A percentile compares a stretch with the other conserved stretches of the same genome.
Evolutionary conservation across 2,329 filamentous ascomycete species (phyloP).

Genomic region (Hypoxylon sp.): DNA sequence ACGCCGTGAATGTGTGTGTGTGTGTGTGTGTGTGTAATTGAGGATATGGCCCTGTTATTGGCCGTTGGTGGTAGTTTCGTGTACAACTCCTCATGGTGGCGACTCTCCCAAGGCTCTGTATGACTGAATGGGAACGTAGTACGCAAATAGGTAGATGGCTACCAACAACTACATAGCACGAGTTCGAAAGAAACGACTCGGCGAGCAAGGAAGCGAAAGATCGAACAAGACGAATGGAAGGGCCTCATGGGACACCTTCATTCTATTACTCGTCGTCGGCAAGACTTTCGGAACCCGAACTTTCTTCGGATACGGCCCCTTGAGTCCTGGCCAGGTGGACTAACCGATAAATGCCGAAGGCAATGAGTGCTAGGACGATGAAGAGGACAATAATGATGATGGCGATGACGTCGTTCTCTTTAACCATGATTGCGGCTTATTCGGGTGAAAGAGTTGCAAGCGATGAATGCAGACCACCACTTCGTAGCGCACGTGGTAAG

Average conservation of each 20-base stretch:
- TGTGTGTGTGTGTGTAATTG: slow-evolving; percentile 10
- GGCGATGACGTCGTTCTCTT: slow-evolving; percentile 75
- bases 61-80: no score
- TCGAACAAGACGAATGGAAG: background rate
- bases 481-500: slow-evolving; percentile 9
- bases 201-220: slow-evolving; percentile 8
- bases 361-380: slow-evolving; percentile 69
- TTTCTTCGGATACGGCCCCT: slow-evolving; percentile 45
- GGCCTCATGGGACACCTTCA: background rate
- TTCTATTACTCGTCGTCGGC: slow-evolving; percentile 28
- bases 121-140: background rate
- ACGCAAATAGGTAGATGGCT: background rate
- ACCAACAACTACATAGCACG: background rate
- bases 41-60: background rate
- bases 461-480: slow-evolving; percentile 7
- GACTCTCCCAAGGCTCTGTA: background rate
- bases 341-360: slow-evolving; percentile 72
- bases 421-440: slow-evolving; percentile 61
- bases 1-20: slow-evolving; percentile 30
- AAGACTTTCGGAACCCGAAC: slow-evolving; percentile 32
- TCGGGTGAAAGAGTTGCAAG: background rate
- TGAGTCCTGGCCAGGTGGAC: slow-evolving; percentile 63
- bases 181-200: background rate
- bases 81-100: background rate
- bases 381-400: slow-evolving; percentile 76